These are phyloP conservation scores for Plasmodium adleri DNA, from an alignment of 169 alveolate genomes.

Conservation along the genomic window DNA sequence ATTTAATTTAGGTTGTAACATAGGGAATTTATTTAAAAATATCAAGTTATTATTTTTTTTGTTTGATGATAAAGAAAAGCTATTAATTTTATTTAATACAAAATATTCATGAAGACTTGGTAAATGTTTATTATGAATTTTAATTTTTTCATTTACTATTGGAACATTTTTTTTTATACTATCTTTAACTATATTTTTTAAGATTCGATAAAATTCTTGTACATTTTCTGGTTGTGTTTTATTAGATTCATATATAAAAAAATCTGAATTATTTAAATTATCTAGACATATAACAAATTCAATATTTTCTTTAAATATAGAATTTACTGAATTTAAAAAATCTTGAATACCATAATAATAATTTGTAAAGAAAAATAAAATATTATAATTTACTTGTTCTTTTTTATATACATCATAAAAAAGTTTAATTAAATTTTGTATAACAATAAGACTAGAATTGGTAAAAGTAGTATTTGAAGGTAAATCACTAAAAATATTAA, in stretches of 20 bases:
- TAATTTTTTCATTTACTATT: conserved; percentile 24
- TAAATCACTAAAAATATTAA: conserved; percentile 25
- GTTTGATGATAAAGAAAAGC: conserved; percentile 44
- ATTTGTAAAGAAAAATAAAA: conserved; percentile 57
- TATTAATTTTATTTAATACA: conserved; percentile 40
- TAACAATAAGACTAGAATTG: conserved; percentile 29
- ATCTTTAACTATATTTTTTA: conserved; percentile 26
- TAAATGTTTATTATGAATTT: conserved; percentile 49
- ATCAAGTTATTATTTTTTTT: conserved; percentile 6
- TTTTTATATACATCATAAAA: conserved; percentile 48
- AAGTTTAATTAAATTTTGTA: conserved; percentile 29
- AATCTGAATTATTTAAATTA: conserved; percentile 23
- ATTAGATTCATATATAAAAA: conserved; percentile 22
- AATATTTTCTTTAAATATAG: conserved; percentile 55
- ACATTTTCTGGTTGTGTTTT: conserved; percentile 12
- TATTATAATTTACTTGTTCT: conserved; percentile 54
- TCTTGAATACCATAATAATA: conserved; percentile 59
- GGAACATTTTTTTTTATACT: not conserved
- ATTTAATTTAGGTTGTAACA: conserved; percentile 54
- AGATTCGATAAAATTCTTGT: conserved; percentile 29
- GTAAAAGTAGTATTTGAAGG: conserved; percentile 37
- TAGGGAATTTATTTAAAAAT: conserved; percentile 28
- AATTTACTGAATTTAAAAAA: conserved; percentile 24
- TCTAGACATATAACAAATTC: conserved; percentile 54
- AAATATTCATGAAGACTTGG: conserved; percentile 72